Evolutionary conservation across 352 stramenopile genomes (phyloP), one percentile per base, ranked within the genome.

Genomic region (Phytophthora vignae): DNA sequence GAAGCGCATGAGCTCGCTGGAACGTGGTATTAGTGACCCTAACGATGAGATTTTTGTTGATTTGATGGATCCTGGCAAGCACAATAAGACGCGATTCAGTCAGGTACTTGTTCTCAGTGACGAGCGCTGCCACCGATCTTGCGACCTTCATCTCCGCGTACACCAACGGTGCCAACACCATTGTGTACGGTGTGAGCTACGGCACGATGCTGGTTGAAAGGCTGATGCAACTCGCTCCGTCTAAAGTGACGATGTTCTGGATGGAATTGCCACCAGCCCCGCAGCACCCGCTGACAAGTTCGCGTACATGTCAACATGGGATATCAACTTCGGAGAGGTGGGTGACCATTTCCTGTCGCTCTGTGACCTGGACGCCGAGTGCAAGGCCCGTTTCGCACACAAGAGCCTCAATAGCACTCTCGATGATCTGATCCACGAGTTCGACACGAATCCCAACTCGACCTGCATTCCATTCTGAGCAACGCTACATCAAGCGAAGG

Each of bases 101-200:
- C 38, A 14, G 12, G 15, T 46, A 46, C 38, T 46, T 11, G 38
- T 46, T n/a, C n/a, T n/a, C 77, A 5, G 50, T 84, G 25, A 84
- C 77, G 27, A 84, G 62, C 40, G 77, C 77, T 4, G 74, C 77
- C 1, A 75, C 56, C 4, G 78, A 85, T 21, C 9, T 85, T 3
- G 40, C 27, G 2, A 66, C 50, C 11, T 76, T 79, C 52, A 73
- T 79, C 25, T 60, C 60, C 3, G 69, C 46, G 52, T 68, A 71
- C 21, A 68, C 60, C n/a, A 79, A 71, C 31, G 61, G 29, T 6
- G 49, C 14, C 0, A 57, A 77, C 10, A 74, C 67, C 4, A 85
- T 74, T 17, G 60, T 90, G 7, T 86, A 90, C 27, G 83, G 81
- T n/a, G 67, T 82, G 8, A 87, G 83, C 73, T 90, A 90, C 64